These are phyloP conservation scores for Silene latifolia DNA, from an alignment of 148 eudicot species.

Conservation along the genomic window DNA sequence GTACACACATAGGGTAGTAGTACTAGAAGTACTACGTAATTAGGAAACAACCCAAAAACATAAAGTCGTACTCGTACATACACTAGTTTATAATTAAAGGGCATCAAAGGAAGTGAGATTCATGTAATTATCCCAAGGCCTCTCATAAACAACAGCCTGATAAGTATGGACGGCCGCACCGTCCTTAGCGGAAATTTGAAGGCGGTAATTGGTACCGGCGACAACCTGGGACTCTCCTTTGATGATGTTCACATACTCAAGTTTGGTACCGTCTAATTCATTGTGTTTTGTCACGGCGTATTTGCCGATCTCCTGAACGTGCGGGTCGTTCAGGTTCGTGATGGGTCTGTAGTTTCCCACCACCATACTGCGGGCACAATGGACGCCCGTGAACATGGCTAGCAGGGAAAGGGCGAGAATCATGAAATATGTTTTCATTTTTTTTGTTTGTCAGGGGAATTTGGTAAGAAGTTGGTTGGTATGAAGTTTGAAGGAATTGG, in stretches of 20 bases:
- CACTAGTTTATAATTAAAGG: slow-evolving; percentile 10
- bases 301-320: slow-evolving; percentile 39
- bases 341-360: slow-evolving; percentile 23
- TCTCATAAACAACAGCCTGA: slow-evolving; percentile 41
- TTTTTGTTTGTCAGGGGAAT: background rate
- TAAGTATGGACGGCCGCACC: slow-evolving; percentile 19
- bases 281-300: slow-evolving; percentile 48
- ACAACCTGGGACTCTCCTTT: slow-evolving; percentile 48
- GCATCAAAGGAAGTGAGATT: slow-evolving; percentile 34
- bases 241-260: slow-evolving; percentile 19
- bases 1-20: too few relatives aligned
- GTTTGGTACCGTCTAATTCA: slow-evolving; percentile 12
- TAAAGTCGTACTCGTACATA: too few relatives aligned
- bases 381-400: background rate
- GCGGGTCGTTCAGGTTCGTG: slow-evolving; percentile 30
- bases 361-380: background rate
- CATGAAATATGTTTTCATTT: background rate
- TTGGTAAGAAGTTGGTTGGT: background rate
- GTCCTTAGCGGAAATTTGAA: slow-evolving; percentile 38
- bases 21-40: too few relatives aligned
- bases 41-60: too few relatives aligned
- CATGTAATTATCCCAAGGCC: slow-evolving; percentile 34
- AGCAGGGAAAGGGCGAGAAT: slow-evolving; percentile 13
- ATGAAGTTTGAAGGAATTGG: background rate
- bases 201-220: slow-evolving; percentile 43